These are phyloP conservation scores for Sphaceloma murrayae DNA, from an alignment of 2,329 filamentous ascomycete species.

Conservation along the genomic window DNA sequence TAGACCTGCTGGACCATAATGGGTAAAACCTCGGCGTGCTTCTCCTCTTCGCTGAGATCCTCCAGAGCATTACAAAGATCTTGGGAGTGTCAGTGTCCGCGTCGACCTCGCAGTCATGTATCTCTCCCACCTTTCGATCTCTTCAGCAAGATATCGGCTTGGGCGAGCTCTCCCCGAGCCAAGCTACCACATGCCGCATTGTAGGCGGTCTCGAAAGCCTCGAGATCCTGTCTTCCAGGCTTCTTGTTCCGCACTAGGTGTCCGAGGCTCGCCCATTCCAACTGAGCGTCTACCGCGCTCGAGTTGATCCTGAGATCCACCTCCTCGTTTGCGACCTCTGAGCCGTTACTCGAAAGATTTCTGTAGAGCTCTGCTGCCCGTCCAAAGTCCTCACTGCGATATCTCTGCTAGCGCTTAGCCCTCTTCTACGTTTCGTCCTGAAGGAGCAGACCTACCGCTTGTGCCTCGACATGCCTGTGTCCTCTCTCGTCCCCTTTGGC, in stretches of 20 bases:
- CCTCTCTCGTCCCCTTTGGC: slow-evolving; percentile 37
- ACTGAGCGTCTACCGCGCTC: slow-evolving; percentile 61
- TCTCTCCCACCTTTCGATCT: slow-evolving; percentile 45
- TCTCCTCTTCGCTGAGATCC: slow-evolving; percentile 64
- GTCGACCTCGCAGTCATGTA: slow-evolving; percentile 1
- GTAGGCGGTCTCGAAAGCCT: slow-evolving; percentile 73
- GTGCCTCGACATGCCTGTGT: slow-evolving; percentile 51
- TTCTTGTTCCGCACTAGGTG: slow-evolving; percentile 44
- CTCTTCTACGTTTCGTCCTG: not conserved
- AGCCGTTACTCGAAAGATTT: slow-evolving; percentile 42
- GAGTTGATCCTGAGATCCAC: slow-evolving; percentile 69
- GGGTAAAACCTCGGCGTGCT: slow-evolving; percentile 61
- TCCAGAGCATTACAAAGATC: slow-evolving; percentile 64
- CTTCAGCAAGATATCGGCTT: slow-evolving; percentile 58
- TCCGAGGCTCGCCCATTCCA: slow-evolving; percentile 56
- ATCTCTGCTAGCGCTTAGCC: slow-evolving; percentile 38
- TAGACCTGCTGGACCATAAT: slow-evolving; percentile 70
- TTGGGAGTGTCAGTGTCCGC: slow-evolving; percentile 20
- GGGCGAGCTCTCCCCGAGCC: slow-evolving; percentile 55
- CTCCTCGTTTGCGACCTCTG: slow-evolving; percentile 49
- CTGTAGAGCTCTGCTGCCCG: slow-evolving; percentile 56
- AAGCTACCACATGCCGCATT: slow-evolving; percentile 68
- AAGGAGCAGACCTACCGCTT: slow-evolving; percentile 41
- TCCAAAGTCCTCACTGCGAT: slow-evolving; percentile 64
- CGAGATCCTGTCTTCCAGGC: slow-evolving; percentile 51